Evolutionary conservation across 352 stramenopile species (phyloP), one percentile per base, ranked within the genome.

Genomic region (Aphanomyces cochlioides): DNA sequence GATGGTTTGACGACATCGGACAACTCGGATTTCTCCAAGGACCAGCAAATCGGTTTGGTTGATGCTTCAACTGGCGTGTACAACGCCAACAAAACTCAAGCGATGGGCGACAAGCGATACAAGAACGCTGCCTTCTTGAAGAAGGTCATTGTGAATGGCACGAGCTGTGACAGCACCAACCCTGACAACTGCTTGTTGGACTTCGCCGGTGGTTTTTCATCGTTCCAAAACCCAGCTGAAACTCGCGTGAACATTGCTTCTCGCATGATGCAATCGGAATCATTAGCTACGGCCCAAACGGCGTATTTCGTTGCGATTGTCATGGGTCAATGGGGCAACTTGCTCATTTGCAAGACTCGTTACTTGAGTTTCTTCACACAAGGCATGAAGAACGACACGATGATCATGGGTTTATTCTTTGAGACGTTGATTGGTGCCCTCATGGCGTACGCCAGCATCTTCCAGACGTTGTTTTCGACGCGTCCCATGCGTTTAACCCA

Each of bases 341-440:
- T 98, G 13, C 72, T 98, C 36, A 96, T 97, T 67, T 97, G 87
- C 78, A 98, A 97, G 81, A 98, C 93, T 45, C 84, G 93, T 7
- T 97, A 91, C 78, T 73, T 97, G 72, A 95, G 83, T 8, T 79
- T 98, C n/a, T 72, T 79, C 37, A 81, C 82, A n/a, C 93, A 98
- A 71, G 92, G 93, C 66, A 97, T 98, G 90, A 74, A 76, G 41
- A 98, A 98, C 76, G 87, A 76, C 43, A 84, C 95, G 70, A 91
- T 98, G 72, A 96, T 97, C 75, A 97, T 97, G 72, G 90, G 89
- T 0, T 86, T 98, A 67, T 90, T 96, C 75, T 97, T 96, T 69
- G 93, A 98, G 77, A 93, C 95, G 72, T 82, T 96, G 72, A 75
- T 98, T 13, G 90, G 87, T 71, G 76, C 79, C 5, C 82, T 89